Evolutionary conservation across 805 yeast genomes (phyloP).

Genomic region (Nadsonia fulvescens): DNA sequence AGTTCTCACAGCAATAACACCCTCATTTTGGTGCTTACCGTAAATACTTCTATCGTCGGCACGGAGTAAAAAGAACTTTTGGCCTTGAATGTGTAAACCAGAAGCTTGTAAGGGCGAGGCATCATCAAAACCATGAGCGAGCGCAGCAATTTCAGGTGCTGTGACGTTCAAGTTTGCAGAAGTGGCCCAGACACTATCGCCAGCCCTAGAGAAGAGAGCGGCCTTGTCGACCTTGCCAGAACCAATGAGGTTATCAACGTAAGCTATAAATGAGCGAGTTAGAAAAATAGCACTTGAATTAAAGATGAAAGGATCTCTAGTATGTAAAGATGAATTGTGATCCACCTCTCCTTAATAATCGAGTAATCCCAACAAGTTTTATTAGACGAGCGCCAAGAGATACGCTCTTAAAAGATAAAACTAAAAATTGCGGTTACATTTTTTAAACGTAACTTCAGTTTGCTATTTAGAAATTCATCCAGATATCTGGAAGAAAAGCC

Average conservation of each 20-base stretch:
- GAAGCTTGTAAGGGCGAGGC: conserved; percentile 63
- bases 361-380: no score
- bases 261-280: conserved; percentile 33
- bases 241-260: conserved; percentile 80
- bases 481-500: no score
- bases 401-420: no score
- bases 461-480: no score
- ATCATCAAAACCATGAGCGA: conserved; percentile 67
- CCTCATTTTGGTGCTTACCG: conserved; percentile 78
- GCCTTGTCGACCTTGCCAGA: conserved; percentile 86
- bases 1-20: conserved; percentile 81
- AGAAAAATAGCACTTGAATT: no score
- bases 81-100: conserved; percentile 73
- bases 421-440: no score
- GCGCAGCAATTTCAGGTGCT: conserved; percentile 49
- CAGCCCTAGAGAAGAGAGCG: conserved; percentile 83
- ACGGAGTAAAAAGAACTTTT: conserved; percentile 71
- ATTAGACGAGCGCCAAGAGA: no score
- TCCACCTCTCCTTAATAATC: no score
- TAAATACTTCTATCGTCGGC: conserved; percentile 89
- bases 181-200: conserved; percentile 89
- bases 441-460: no score
- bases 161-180: conserved; percentile 29
- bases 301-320: no score
- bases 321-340: no score